A percentile compares a stretch with the other conserved stretches of the same genome.
These are phyloP conservation scores for Dactylonectria estremocensis DNA, from an alignment of 2,329 filamentous ascomycete species.

Conservation along the genomic window DNA sequence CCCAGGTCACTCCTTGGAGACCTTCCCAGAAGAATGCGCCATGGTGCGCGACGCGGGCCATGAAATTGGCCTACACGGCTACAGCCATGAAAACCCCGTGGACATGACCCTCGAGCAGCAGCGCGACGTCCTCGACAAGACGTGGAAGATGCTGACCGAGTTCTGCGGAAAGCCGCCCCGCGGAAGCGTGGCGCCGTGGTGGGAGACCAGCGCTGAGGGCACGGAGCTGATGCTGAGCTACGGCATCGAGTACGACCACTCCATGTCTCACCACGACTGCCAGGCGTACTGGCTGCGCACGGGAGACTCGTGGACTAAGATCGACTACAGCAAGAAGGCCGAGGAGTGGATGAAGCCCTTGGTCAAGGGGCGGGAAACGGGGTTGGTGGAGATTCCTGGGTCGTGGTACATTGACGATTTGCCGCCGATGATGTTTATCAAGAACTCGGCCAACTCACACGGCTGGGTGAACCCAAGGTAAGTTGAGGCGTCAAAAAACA, in stretches of 20 bases:
- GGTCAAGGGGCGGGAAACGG: conserved; percentile 71
- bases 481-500: neutral
- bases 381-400: conserved; percentile 75
- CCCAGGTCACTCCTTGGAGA: conserved; percentile 65
- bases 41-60: conserved; percentile 64
- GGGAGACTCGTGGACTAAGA: conserved; percentile 77
- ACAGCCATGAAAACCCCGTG: conserved; percentile 81
- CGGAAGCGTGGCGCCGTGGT: conserved; percentile 81
- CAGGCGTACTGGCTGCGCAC: conserved; percentile 75
- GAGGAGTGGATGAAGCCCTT: conserved; percentile 65
- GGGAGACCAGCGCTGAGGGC: conserved; percentile 80
- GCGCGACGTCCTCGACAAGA: conserved; percentile 81
- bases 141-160: conserved; percentile 78
- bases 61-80: conserved; percentile 75
- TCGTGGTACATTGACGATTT: conserved; percentile 76
- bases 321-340: conserved; percentile 67
- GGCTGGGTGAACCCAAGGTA: conserved; percentile 68
- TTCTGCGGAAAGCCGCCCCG: conserved; percentile 79
- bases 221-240: conserved; percentile 76
- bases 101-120: conserved; percentile 84
- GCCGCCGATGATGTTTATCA: conserved; percentile 81
- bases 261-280: conserved; percentile 70
- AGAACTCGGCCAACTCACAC: conserved; percentile 74
- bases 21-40: conserved; percentile 63
- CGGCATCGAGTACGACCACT: conserved; percentile 80